Evolutionary conservation across 495 filamentous ascomycete genomes (phyloP).

Genomic region (Ramalina peruviana): DNA sequence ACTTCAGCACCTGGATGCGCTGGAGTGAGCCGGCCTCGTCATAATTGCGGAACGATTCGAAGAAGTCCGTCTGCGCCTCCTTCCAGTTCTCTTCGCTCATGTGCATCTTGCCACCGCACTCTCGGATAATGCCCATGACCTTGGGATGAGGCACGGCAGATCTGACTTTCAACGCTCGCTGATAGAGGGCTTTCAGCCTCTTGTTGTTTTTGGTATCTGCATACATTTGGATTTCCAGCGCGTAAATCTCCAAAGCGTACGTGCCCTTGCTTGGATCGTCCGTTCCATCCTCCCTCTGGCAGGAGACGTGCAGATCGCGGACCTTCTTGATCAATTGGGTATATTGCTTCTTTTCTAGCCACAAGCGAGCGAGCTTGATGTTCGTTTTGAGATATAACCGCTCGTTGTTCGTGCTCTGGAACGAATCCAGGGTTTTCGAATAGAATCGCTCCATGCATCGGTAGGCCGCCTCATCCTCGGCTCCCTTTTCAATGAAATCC

Average conservation of each 20-base stretch:
- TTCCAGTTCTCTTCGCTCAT: slow-evolving; percentile 99
- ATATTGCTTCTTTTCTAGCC: slow-evolving; percentile 85
- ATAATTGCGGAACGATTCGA: slow-evolving; percentile 97
- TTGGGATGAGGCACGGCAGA: slow-evolving; percentile 96
- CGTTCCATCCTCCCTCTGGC: slow-evolving; percentile 73
- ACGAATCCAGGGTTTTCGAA: slow-evolving; percentile 78
- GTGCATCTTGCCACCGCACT: slow-evolving; percentile 99
- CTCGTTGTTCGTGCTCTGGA: slow-evolving; percentile 96
- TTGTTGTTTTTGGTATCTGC: slow-evolving; percentile 95
- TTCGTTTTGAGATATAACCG: slow-evolving; percentile 96
- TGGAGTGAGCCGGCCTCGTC: slow-evolving; percentile 94
- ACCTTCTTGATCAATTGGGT: slow-evolving; percentile 66
- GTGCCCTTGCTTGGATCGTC: slow-evolving; percentile 96
- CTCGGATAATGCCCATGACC: slow-evolving; percentile 97
- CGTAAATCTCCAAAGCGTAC: slow-evolving; percentile 89
- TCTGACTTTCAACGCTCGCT: slow-evolving; percentile 74
- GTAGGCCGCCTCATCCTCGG: slow-evolving; percentile 64
- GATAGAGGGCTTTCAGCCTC: slow-evolving; percentile 83
- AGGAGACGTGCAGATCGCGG: slow-evolving; percentile 76
- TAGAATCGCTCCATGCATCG: slow-evolving; percentile 94
- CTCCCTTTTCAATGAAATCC: slow-evolving; percentile 90
- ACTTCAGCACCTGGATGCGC: slow-evolving; percentile 94
- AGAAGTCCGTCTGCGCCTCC: slow-evolving; percentile 92
- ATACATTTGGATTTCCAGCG: slow-evolving; percentile 97
- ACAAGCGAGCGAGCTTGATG: slow-evolving; percentile 85